These are phyloP conservation scores for Annulohypoxylon maeteangense DNA, from an alignment of 495 filamentous ascomycete genomes.

Conservation along the genomic window DNA sequence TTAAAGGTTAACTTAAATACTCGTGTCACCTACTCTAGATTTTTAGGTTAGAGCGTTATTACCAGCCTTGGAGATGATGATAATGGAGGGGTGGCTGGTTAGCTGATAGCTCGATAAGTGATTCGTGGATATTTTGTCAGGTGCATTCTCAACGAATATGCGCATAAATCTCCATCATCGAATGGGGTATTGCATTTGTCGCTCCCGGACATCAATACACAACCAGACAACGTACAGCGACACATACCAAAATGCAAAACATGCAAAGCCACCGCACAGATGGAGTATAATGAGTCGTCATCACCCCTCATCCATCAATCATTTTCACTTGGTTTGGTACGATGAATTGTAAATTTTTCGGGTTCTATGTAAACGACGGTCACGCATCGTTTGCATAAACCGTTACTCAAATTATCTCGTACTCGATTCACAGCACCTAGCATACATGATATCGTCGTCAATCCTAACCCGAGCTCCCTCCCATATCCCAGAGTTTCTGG, in stretches of 20 bases:
- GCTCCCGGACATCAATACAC: conserved; percentile 9
- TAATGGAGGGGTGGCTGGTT: background rate
- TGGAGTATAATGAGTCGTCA: conserved; percentile 4
- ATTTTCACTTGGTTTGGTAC: conserved; percentile 9
- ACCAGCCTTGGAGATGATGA: background rate
- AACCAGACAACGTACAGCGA: background rate
- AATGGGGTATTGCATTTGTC: conserved; percentile 8
- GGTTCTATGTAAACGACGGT: background rate
- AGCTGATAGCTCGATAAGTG: background rate
- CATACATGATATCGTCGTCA: background rate
- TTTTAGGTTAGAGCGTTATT: background rate
- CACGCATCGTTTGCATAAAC: conserved; percentile 2
- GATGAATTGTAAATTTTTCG: background rate
- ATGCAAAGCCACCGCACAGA: conserved; percentile 38
- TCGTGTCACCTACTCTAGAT: background rate
- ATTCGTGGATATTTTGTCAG: background rate
- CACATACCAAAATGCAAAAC: background rate
- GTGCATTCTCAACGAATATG: conserved; percentile 5
- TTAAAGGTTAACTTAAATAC: conserved; percentile 4
- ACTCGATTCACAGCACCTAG: background rate
- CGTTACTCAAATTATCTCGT: background rate
- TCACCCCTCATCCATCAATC: background rate
- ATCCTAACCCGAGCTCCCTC: conserved; percentile 20
- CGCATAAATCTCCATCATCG: conserved; percentile 30
- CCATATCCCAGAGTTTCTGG: conserved; percentile 42